phyloP scores from a whole-genome alignment of 768 basidiomycete species.

The Dentipellis fragilis region DNA sequence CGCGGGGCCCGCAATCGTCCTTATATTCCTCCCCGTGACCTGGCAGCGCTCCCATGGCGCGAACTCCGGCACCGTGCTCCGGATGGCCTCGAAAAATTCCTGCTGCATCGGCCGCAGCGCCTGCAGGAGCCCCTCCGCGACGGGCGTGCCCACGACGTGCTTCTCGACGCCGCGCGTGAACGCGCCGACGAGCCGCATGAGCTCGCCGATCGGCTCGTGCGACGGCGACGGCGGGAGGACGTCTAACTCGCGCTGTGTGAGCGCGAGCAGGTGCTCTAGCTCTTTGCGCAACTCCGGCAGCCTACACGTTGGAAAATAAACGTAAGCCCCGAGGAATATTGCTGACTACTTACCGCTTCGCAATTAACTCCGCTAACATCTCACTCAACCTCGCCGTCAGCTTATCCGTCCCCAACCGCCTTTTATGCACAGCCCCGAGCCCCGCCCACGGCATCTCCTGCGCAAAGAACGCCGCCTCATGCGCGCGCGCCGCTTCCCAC shows the following conservation, averaged over 20 bases:
- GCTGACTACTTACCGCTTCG: conserved; percentile 6
- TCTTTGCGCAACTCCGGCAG: conserved; percentile 53
- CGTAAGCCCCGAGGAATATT: too few species aligned
- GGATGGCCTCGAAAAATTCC: conserved; percentile 37
- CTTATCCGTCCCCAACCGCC: conserved; percentile 10
- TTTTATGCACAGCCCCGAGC: conserved; percentile 4
- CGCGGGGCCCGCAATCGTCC: too few species aligned
- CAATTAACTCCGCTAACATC: conserved; percentile 5
- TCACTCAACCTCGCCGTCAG: conserved; percentile 6
- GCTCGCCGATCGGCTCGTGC: conserved; percentile 41
- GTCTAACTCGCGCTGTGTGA: conserved; percentile 20
- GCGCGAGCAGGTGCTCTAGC: conserved; percentile 30
- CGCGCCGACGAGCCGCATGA: conserved; percentile 30
- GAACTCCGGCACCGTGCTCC: conserved; percentile 44
- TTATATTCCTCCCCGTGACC: not conserved
- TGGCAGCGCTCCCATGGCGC: conserved; percentile 29
- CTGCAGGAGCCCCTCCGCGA: conserved; percentile 42
- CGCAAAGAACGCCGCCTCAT: conserved; percentile 6
- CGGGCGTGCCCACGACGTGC: conserved; percentile 42
- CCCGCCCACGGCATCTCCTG: conserved; percentile 5
- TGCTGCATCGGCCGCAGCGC: conserved; percentile 36
- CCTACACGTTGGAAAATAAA: conserved; percentile 28
- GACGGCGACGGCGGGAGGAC: conserved; percentile 41
- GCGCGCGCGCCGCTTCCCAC: conserved; percentile 7
- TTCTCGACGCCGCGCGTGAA: conserved; percentile 34